Evolutionary conservation across 2,329 filamentous ascomycete genomes (phyloP), one percentile per base, ranked within the genome.

Genomic region (Geosmithia putterillii): DNA sequence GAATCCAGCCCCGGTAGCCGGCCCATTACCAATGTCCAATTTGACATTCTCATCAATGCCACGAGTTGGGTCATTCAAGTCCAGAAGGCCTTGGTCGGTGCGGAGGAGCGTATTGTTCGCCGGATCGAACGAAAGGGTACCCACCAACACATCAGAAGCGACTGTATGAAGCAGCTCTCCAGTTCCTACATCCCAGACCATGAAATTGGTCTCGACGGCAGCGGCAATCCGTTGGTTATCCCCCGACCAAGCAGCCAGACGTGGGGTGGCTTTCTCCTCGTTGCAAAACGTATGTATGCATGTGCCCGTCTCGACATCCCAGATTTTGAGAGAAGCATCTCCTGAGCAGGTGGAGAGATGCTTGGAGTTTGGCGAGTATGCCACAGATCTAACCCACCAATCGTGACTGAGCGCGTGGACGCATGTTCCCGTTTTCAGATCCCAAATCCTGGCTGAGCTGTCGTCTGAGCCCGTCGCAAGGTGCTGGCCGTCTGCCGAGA

Each of bases 371-470:
- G 23, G 23, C 23, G 23, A 25, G 23, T 6, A 10, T 25, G 7
- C 23, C 23, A 25, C 23, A n/a, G n/a, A 10, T 25, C 6, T 7
- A 25, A 25, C 23, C 23, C 23, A 25, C 20, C 25, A 19, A 35
- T 43, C 35, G 23, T 37, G 35, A 20, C 15, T 19, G 21, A 44
- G 36, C 17, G 40, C 42, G 12, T 42, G 36, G 15, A 40, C 1
- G 32, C 40, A 45, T 10, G 22, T 6, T 6, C 42, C 36, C 17
- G 38, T 42, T 14, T 19, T 36, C 17, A 34, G 4, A 39, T 48
- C 42, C 46, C 44, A 48, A 25, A 48, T 34, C 38, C 44, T 43
- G 20, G 45, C 42, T 19, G 40, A 44, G 20, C 41, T 42, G 25
- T 47, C 44, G 7, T 44, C 12, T 3, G 44, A 46, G 14, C 36